phyloP scores from a whole-genome alignment of 2,329 filamentous ascomycete species.

The Diplodia corticola region DNA sequence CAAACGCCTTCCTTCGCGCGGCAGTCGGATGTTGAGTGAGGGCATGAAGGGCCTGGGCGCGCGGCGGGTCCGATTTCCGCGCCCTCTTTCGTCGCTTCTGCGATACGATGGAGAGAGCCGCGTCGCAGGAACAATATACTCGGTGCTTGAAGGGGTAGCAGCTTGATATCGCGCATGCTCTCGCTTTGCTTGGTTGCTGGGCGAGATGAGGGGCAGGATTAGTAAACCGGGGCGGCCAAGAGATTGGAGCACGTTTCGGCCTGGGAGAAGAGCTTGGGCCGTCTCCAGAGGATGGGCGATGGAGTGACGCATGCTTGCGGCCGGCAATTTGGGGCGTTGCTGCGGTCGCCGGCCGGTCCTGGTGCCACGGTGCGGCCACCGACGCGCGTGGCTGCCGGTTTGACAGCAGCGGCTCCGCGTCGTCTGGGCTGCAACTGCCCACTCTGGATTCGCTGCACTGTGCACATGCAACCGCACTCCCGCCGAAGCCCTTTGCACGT shows the following conservation, averaged over 20 bases:
- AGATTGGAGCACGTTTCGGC: slow-evolving; percentile 10
- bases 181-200: not conserved
- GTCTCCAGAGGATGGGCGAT: not conserved
- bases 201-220: not conserved
- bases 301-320: not conserved
- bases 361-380: not conserved
- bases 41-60: not conserved
- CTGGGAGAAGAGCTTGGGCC: not conserved
- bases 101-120: not conserved
- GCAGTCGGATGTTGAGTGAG: not conserved
- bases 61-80: not conserved
- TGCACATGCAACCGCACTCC: not conserved
- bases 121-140: not conserved
- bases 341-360: not conserved
- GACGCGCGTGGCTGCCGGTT: not conserved
- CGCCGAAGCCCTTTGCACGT: not conserved
- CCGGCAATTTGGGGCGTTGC: not conserved
- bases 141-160: not conserved
- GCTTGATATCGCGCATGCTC: not conserved
- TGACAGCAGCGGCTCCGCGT: not conserved
- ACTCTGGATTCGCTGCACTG: not conserved
- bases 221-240: not conserved
- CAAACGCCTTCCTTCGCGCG: not conserved
- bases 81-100: not conserved
- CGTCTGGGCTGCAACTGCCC: not conserved